Evolutionary conservation across 148 eudicot genomes (phyloP).

Genomic region (Limonium bicolor): DNA sequence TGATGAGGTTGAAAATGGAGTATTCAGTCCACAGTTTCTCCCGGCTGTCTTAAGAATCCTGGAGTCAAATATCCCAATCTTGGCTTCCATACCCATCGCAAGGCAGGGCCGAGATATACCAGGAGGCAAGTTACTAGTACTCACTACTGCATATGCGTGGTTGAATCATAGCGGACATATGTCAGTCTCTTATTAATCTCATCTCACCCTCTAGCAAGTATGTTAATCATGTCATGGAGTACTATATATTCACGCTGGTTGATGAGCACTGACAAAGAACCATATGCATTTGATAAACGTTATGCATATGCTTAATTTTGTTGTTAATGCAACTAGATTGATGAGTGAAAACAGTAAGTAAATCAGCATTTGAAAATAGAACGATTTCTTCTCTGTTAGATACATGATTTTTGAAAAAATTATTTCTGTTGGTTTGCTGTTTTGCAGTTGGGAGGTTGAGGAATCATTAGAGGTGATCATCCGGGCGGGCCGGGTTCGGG

Average conservation of each 20-base stretch:
- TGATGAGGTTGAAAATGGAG: constrained; percentile 95
- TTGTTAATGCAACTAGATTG: background rate
- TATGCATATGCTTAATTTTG: background rate
- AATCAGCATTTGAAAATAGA: no score
- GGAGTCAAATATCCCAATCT: constrained; percentile 59
- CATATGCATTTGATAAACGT: background rate
- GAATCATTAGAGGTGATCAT: no score
- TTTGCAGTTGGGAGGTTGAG: constrained; percentile 74
- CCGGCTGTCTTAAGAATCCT: constrained; percentile 75
- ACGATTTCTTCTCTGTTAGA: no score
- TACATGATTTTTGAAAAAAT: background rate
- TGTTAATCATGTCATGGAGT: no score
- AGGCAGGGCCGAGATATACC: constrained; percentile 81
- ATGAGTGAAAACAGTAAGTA: no score
- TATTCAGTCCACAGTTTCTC: constrained; percentile 68
- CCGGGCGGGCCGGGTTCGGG: no score
- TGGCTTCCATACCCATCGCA: constrained; percentile 72
- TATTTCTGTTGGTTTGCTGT: background rate
- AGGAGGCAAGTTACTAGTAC: constrained; percentile 30
- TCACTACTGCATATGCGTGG: background rate
- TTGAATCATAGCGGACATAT: background rate
- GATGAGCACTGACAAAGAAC: no score
- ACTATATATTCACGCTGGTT: no score
- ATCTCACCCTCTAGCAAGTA: no score
- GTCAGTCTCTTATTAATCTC: no score